Percentiles rank a stretch among this genome's conserved stretches.
Evolutionary conservation across 1,284 basidiomycete genomes (phyloP).

Genomic region (Marasmius fiardii): DNA sequence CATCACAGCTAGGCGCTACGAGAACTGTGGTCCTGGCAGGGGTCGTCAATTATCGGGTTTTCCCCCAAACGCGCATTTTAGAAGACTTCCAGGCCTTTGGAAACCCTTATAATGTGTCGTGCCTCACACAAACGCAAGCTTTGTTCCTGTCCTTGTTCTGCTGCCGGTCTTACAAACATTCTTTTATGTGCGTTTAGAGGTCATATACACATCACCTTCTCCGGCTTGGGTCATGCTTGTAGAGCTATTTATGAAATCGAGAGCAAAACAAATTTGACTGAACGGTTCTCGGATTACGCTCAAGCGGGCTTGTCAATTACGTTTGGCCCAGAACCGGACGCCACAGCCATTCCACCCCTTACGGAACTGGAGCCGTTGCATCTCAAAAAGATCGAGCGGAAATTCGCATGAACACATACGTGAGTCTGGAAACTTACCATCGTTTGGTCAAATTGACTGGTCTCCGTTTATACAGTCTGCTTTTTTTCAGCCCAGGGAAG

Average conservation of each 20-base stretch:
- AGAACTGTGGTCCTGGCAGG: not conserved
- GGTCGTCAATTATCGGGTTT: not conserved
- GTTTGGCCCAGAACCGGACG: not conserved
- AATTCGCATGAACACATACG: not conserved
- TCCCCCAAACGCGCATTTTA: not conserved
- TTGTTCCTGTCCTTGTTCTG: not conserved
- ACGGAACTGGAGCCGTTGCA: not conserved
- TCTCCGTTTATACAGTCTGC: no score
- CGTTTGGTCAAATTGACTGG: no score
- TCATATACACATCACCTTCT: not conserved
- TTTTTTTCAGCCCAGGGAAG: no score
- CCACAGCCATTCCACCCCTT: not conserved
- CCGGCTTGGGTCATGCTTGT: not conserved
- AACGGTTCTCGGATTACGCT: not conserved
- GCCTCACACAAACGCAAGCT: not conserved
- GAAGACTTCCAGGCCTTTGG: not conserved
- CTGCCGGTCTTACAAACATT: not conserved
- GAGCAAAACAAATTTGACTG: not conserved
- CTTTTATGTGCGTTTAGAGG: not conserved
- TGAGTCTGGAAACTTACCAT: no score
- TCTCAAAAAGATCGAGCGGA: not conserved
- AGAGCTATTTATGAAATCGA: not conserved
- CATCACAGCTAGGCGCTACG: not conserved
- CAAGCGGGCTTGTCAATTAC: not conserved
- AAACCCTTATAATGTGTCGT: not conserved